Base-by-base conservation (phyloP, 768 basidiomycete species). In the Boletus subcaerulescens region DNA sequence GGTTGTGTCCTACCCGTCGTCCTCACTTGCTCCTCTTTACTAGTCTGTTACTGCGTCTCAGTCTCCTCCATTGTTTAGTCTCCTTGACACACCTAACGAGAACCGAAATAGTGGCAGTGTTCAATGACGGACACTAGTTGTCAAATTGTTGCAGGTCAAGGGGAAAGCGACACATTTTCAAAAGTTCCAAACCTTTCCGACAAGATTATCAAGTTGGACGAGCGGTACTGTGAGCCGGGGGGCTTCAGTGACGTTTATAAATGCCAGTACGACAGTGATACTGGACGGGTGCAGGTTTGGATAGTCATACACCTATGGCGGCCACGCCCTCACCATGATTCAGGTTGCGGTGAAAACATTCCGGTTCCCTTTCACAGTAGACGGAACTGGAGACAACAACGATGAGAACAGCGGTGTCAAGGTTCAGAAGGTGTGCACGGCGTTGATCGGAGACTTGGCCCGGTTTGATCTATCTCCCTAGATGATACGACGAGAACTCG, bases 401-500 rank as follows among this genome's bases (percentile, higher is more conserved):
- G 0, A 13, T 17, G 24, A 24, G 8, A 8, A n/a, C 4, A 6
- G 14, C 14, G 7, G 18, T 15, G 24, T 26, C 24, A 26, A 26
- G 24, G 31, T 4, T 6, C 24, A 22, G 4, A 53, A 42, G 46
- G 46, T 47, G 8, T 39, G 6, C 5, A 12, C 20, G 12, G 5
- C 20, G 5, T 6, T 20, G 20, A 18, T 41, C 5, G 18, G 15
- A 20, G 1, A 22, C 10, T 22, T 41, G 20, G n/a, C 11, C 18
- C 15, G 17, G 15, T 8, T 17, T 7, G 24, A 26, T 26, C 24
- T 26, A 7, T 22, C 18, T 32, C 10, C 4, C 9, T 18, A 48
- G 46, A 54, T 54, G 46, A 22, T 48, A 10, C 46, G 32, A 3
- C 46, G 47, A 48, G 52, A 48, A 29, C 46, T 47, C 46, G 33